A percentile compares a stretch with the other conserved stretches of the same genome.
phyloP scores from a whole-genome alignment of 352 stramenopile genomes.

The Phytophthora multivora region DNA sequence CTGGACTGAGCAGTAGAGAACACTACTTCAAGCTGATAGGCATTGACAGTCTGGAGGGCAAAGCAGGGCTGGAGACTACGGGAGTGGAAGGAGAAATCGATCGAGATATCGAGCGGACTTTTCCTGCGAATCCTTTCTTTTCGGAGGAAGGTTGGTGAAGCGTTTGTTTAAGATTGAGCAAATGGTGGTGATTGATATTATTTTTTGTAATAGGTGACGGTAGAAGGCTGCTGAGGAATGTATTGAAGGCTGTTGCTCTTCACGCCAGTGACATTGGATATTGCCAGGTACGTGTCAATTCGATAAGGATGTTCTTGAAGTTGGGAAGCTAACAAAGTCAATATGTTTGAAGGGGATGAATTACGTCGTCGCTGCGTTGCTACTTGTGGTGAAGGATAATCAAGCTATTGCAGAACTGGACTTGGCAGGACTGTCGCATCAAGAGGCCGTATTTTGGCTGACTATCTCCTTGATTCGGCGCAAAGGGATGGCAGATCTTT shows the following conservation, averaged over 20 bases:
- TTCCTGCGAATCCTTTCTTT: slow-evolving; percentile 65
- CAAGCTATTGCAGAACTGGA: slow-evolving; percentile 4
- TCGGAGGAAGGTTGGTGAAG: slow-evolving; percentile 30
- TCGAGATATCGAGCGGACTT: slow-evolving; percentile 77
- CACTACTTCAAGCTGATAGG: slow-evolving; percentile 49
- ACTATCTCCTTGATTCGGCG: slow-evolving; percentile 56
- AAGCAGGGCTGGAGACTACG: slow-evolving; percentile 44
- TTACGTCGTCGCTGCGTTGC: slow-evolving; percentile 70
- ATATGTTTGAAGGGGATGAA: slow-evolving; percentile 72
- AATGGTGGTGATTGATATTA: slow-evolving; percentile 1
- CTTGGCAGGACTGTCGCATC: slow-evolving; percentile 24
- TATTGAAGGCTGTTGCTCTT: slow-evolving; percentile 69
- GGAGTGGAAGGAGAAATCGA: slow-evolving; percentile 82
- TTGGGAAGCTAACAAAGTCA: no score
- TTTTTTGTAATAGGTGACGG: slow-evolving; percentile 47
- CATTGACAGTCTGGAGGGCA: slow-evolving; percentile 41
- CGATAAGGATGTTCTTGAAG: no score
- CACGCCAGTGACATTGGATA: slow-evolving; percentile 70
- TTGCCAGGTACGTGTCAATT: slow-evolving; percentile 55
- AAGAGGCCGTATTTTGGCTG: slow-evolving; percentile 72
- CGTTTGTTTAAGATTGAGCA: not conserved
- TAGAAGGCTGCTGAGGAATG: slow-evolving; percentile 62
- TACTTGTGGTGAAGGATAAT: slow-evolving; percentile 53
- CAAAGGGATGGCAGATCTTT: slow-evolving; percentile 69
- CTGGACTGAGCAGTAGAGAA: slow-evolving; percentile 4